A percentile compares a stretch with the other conserved stretches of the same genome.
These are phyloP conservation scores for Fragaria vesca DNA, from an alignment of 306 rosid genomes.

Conservation along the genomic window DNA sequence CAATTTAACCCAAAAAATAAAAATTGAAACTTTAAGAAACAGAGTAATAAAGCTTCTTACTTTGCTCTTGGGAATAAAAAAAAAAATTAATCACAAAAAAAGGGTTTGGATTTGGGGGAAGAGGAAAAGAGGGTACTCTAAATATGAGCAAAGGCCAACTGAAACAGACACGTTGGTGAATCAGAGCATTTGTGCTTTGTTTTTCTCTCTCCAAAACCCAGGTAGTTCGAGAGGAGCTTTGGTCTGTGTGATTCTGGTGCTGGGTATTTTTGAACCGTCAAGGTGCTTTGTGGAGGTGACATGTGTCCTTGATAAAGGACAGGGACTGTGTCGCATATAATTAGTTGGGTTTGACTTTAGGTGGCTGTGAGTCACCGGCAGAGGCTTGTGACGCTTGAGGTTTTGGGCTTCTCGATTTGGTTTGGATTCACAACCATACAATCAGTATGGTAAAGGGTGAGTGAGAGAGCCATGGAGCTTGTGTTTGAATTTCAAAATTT, in stretches of 20 bases:
- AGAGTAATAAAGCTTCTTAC: slow-evolving; percentile 9
- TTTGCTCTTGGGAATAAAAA: not conserved
- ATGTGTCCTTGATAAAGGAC: slow-evolving; percentile 23
- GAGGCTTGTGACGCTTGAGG: not conserved
- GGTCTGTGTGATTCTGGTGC: slow-evolving; percentile 1
- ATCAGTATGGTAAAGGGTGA: not conserved
- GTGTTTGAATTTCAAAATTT: slow-evolving; percentile 3
- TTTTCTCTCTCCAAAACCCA: slow-evolving; percentile 16
- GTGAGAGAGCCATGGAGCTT: slow-evolving; percentile 6
- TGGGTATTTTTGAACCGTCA: slow-evolving; percentile 33
- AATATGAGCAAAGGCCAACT: slow-evolving; percentile 10
- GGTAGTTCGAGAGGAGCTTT: slow-evolving; percentile 2
- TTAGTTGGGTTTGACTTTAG: not conserved
- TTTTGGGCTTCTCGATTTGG: not conserved
- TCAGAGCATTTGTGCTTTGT: slow-evolving; percentile 23
- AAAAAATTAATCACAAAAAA: not conserved
- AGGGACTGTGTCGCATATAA: slow-evolving; percentile 1
- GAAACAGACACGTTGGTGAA: slow-evolving; percentile 27
- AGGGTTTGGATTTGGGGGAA: slow-evolving; percentile 8
- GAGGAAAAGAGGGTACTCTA: slow-evolving; percentile 9
- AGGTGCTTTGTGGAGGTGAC: slow-evolving; percentile 23
- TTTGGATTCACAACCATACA: slow-evolving; percentile 18
- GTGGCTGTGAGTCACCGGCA: slow-evolving; percentile 10
- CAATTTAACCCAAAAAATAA: not conserved
- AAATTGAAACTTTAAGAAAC: not conserved